Evolutionary conservation across 768 basidiomycete species (phyloP), one percentile per base, ranked within the genome.

Genomic region (Rhodocollybia butyracea): DNA sequence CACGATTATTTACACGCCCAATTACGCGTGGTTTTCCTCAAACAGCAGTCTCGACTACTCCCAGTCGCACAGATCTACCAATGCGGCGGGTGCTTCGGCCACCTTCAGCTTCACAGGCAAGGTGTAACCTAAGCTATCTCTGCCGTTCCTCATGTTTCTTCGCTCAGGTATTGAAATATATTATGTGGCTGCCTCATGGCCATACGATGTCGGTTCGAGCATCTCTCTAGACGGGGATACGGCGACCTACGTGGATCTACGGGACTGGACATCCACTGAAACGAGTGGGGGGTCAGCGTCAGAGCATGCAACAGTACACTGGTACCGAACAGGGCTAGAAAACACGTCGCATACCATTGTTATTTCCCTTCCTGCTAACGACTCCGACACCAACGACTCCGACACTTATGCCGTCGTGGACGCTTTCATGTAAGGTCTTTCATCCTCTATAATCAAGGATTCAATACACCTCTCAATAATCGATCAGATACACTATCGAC

Each of bases 11-110:
- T 50, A 50, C 34, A 50, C 34, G 34, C 48, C 48, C 24, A 38
- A 34, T 19, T 50, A 26, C n/a, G 34, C 22, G 38, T 50, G 48
- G 48, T 15, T 34, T 17, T 5, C 48, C 17, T 50, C 48, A 1
- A 34, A 50, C 34, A 50, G 48, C n/a, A 4, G 21, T 22, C 48
- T 50, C 22, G 48, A 50, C 32, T 50, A 50, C 32, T 50, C 48
- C 31, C n/a, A 50, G 17, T 50, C 48, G 19, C 48, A 50, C n/a
- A 22, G 21, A 5, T 21, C 31, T 12, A 47, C 46, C 13, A 22
- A 4, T 5, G 26, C 32, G 7, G 27, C 24, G 22, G 48, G 48
- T 6, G 48, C 48, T 38, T 50, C 48, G 32, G 48, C 48, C 32
- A 50, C 10, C n/a, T 24, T 50, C 34, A 50, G 21, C 3, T 50